phyloP scores from a whole-genome alignment of 2,329 filamentous ascomycete genomes.

The Amylocarpus encephaloides region DNA sequence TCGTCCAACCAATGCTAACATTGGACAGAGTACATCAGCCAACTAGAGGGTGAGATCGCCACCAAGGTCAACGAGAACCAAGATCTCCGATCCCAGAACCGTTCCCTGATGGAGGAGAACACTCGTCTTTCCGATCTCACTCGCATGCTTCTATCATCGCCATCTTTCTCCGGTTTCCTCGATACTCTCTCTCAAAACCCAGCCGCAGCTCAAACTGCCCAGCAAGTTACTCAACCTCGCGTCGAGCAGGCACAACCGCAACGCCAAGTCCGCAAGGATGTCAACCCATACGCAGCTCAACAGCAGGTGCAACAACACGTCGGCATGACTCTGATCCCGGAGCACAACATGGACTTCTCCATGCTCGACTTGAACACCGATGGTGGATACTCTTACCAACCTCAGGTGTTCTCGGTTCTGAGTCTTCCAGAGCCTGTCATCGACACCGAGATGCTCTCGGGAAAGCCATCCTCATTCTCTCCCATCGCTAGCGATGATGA shows the following conservation, averaged over 20 bases:
- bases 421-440: constrained; percentile 53
- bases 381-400: constrained; percentile 53
- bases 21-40: constrained; percentile 83
- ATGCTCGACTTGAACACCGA: constrained; percentile 57
- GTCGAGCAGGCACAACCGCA: constrained; percentile 42
- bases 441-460: constrained; percentile 57
- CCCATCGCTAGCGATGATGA: constrained; percentile 37
- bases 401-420: constrained; percentile 67
- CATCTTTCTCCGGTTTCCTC: constrained; percentile 77
- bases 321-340: constrained; percentile 77
- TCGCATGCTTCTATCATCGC: constrained; percentile 73
- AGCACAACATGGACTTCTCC: constrained; percentile 69
- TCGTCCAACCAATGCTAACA: constrained; percentile 41
- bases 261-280: constrained; percentile 56
- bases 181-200: constrained; percentile 61
- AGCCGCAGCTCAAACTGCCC: constrained; percentile 34
- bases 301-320: constrained; percentile 58
- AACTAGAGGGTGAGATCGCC: constrained; percentile 86
- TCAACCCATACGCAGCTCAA: constrained; percentile 51
- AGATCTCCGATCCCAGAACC: constrained; percentile 75
- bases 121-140: constrained; percentile 70
- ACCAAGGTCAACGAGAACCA: constrained; percentile 77
- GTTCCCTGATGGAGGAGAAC: constrained; percentile 77
- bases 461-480: constrained; percentile 56
- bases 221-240: constrained; percentile 31